Percentiles rank a stretch among this genome's conserved stretches.
phyloP scores from a whole-genome alignment of 345 rosid genomes.

The Limnanthes douglasii region DNA sequence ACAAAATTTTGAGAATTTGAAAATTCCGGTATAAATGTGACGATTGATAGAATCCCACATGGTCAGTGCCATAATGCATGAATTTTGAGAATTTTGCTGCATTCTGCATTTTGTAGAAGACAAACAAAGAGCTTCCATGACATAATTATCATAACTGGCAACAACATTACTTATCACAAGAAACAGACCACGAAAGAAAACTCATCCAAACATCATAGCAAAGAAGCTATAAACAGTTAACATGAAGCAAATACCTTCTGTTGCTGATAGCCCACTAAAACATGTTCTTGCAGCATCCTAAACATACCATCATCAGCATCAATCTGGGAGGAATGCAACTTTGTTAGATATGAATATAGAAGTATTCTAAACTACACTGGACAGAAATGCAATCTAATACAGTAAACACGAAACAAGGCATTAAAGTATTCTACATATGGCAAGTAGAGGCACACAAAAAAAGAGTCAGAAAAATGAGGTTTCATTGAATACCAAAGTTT shows the following conservation, averaged over 20 bases:
- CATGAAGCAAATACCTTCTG: constrained; percentile 44
- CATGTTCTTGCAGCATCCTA: constrained; percentile 49
- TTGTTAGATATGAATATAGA: constrained; percentile 1
- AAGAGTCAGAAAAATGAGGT: constrained; percentile 7
- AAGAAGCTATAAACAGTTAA: constrained; percentile 4
- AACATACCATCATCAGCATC: constrained; percentile 59
- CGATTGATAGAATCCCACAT: too few relatives aligned
- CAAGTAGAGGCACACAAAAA: constrained; percentile 5
- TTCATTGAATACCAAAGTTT: too few relatives aligned
- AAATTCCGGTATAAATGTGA: constrained; percentile 3
- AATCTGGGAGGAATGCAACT: constrained; percentile 36
- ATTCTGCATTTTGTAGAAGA: too few relatives aligned
- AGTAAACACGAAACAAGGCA: constrained; percentile 4
- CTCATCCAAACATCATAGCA: constrained; percentile 3
- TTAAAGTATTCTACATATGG: constrained; percentile 1
- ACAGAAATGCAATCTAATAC: constrained; percentile 2
- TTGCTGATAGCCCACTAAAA: constrained; percentile 49
- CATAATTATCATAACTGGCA: constrained; percentile 4
- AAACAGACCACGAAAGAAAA: constrained; percentile 3
- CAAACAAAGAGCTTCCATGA: constrained; percentile 5
- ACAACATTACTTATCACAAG: constrained; percentile 3
- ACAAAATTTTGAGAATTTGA: constrained; percentile 8
- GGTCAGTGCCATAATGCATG: constrained; percentile 3
- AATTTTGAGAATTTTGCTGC: too few relatives aligned
- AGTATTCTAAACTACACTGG: constrained; percentile 1